A percentile compares a stretch with the other conserved stretches of the same genome.
These are phyloP conservation scores for Populus tremula DNA, from an alignment of 345 rosid genomes.

Conservation along the genomic window DNA sequence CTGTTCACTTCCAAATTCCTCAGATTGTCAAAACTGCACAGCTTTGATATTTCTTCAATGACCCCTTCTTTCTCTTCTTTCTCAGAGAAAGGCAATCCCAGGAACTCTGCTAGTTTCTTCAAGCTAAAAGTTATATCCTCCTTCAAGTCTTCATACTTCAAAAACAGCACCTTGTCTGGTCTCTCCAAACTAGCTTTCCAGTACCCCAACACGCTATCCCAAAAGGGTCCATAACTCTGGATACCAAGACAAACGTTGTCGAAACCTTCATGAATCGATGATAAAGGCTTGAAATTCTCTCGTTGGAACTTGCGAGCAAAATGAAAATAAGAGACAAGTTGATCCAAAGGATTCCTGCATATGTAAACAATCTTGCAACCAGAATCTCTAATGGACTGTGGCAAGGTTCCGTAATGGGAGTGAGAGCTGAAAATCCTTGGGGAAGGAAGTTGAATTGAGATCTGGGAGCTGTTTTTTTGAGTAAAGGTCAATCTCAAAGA, in stretches of 20 bases:
- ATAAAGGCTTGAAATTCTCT: neutral
- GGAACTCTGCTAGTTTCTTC: conserved; percentile 22
- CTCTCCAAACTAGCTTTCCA: conserved; percentile 31
- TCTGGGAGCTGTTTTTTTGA: conserved; percentile 3
- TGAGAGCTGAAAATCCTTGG: conserved; percentile 1
- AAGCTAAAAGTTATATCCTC: conserved; percentile 16
- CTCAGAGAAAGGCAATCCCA: conserved; percentile 7
- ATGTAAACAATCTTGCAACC: conserved; percentile 19
- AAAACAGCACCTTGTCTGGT: conserved; percentile 26
- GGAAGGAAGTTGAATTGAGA: conserved; percentile 13
- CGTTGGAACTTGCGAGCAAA: conserved; percentile 18
- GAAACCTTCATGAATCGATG: conserved; percentile 34
- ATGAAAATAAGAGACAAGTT: neutral
- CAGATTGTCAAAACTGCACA: conserved; percentile 22
- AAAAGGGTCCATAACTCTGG: conserved; percentile 34
- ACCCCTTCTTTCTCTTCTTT: conserved; percentile 14
- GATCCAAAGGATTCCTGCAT: conserved; percentile 27
- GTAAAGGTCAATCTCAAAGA: conserved; percentile 29
- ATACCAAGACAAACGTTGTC: conserved; percentile 23
- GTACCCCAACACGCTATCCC: conserved; percentile 35
- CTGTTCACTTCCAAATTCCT: conserved; percentile 5
- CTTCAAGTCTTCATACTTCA: conserved; percentile 40
- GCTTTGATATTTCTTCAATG: conserved; percentile 6
- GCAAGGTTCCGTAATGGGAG: too few relatives aligned
- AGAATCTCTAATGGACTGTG: neutral